Conservation (phyloP, 805 yeast species). For the Candida stauntonica region DNA sequence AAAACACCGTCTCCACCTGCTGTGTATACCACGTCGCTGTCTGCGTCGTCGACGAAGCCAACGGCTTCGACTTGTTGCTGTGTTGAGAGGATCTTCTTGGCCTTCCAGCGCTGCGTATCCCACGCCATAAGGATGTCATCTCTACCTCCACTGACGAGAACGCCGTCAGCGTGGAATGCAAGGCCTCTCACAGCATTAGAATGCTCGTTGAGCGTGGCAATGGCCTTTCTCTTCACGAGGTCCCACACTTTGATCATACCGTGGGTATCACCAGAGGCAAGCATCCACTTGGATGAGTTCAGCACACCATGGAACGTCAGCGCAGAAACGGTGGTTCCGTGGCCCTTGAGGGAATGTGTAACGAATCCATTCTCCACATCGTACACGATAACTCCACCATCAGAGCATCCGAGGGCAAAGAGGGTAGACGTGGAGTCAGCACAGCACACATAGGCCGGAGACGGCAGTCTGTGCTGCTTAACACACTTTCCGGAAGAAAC, state of each 20-base stretch:
- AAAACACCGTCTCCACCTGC: slow-evolving; percentile 79
- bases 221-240: slow-evolving; percentile 62
- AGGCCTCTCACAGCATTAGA: slow-evolving; percentile 82
- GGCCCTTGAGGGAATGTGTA: slow-evolving; percentile 91
- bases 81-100: slow-evolving; percentile 64
- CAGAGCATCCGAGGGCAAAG: slow-evolving; percentile 92
- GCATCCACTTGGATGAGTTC: slow-evolving; percentile 66
- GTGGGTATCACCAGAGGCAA: slow-evolving; percentile 68
- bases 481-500: slow-evolving; percentile 33
- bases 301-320: slow-evolving; percentile 69
- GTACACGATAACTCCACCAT: slow-evolving; percentile 88
- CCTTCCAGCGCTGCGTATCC: slow-evolving; percentile 48
- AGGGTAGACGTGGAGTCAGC: slow-evolving; percentile 79
- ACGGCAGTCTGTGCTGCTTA: slow-evolving; percentile 55
- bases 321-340: slow-evolving; percentile 82
- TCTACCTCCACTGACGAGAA: slow-evolving; percentile 80
- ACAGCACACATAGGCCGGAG: slow-evolving; percentile 78
- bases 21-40: slow-evolving; percentile 50
- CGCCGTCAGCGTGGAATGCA: slow-evolving; percentile 57
- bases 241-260: slow-evolving; percentile 60
- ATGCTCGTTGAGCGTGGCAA: slow-evolving; percentile 67
- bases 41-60: slow-evolving; percentile 69
- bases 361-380: slow-evolving; percentile 84
- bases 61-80: slow-evolving; percentile 68
- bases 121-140: slow-evolving; percentile 71